A percentile compares a stretch with the other conserved stretches of the same genome.
Evolutionary conservation across 192 early-diverging fungal genomes (phyloP).

Genomic region (Gaertneriomyces semiglobifer): DNA sequence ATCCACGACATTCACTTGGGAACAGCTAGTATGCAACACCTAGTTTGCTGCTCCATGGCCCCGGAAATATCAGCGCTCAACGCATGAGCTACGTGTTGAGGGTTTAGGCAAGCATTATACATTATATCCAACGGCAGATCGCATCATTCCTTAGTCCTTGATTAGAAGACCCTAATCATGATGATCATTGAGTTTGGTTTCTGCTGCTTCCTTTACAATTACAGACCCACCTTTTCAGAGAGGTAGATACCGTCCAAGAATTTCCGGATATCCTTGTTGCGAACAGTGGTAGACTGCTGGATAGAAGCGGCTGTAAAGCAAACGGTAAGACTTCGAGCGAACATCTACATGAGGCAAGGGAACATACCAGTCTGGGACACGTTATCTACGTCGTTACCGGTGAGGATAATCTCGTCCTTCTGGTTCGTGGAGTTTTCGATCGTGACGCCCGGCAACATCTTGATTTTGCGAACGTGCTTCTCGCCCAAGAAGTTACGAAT

Average conservation of each 20-base stretch:
- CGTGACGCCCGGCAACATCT: conserved; percentile 80
- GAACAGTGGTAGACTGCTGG: conserved; percentile 88
- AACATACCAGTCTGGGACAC: conserved; percentile 86
- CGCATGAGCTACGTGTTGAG: too few relatives aligned
- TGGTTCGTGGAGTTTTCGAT: conserved; percentile 71
- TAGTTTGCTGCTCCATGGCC: too few relatives aligned
- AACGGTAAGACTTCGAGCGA: too few relatives aligned
- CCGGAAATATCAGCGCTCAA: too few relatives aligned
- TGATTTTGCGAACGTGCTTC: conserved; percentile 83
- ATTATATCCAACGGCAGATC: too few relatives aligned
- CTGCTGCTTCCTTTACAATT: background rate
- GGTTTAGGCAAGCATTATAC: too few relatives aligned
- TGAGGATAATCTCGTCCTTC: conserved; percentile 94
- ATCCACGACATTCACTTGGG: too few relatives aligned
- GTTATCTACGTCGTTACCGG: conserved; percentile 89
- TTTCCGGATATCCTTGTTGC: conserved; percentile 99
- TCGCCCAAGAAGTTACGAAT: conserved; percentile 99
- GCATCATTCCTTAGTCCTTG: conserved; percentile 21
- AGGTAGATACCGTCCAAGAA: conserved; percentile 98
- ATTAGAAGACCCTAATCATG: conserved; percentile 20
- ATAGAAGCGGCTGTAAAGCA: conserved; percentile 73
- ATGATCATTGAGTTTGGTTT: background rate
- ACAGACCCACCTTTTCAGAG: conserved; percentile 66
- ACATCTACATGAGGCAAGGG: too few relatives aligned
- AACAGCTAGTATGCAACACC: too few relatives aligned